Evolutionary conservation across 257 asterid species (phyloP).

Genomic region (Cordia subcordata): DNA sequence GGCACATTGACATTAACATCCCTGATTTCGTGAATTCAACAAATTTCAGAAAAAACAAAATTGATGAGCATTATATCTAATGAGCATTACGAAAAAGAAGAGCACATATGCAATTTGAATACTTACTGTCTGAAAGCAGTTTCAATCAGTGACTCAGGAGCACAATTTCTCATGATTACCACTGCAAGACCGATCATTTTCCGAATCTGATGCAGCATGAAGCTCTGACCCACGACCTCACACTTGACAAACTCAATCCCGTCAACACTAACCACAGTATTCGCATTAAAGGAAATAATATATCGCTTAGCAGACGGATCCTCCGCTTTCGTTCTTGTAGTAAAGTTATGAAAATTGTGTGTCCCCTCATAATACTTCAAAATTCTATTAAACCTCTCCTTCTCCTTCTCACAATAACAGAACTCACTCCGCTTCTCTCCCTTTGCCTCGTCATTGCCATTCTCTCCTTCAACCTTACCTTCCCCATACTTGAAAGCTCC

Average conservation of each 20-base stretch:
- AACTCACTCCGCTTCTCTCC: slow-evolving; percentile 37
- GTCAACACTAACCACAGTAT: slow-evolving; percentile 43
- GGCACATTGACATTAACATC: slow-evolving; percentile 74
- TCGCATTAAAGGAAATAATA: slow-evolving; percentile 66
- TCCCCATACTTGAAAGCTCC: slow-evolving; percentile 26
- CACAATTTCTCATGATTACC: slow-evolving; percentile 75
- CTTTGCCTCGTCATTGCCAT: slow-evolving; percentile 7
- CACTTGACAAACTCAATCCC: slow-evolving; percentile 91
- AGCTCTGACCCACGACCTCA: slow-evolving; percentile 94
- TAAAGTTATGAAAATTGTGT: slow-evolving; percentile 89
- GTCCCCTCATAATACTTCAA: slow-evolving; percentile 78
- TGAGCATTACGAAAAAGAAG: background rate
- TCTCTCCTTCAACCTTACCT: slow-evolving; percentile 17
- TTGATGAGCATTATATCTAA: too few relatives aligned
- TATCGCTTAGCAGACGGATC: slow-evolving; percentile 86
- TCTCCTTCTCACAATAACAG: slow-evolving; percentile 59
- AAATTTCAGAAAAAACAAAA: background rate
- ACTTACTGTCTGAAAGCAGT: slow-evolving; percentile 69
- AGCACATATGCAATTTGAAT: background rate
- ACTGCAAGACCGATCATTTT: slow-evolving; percentile 97
- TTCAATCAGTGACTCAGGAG: slow-evolving; percentile 66
- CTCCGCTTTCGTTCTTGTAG: slow-evolving; percentile 85
- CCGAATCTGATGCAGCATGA: slow-evolving; percentile 97
- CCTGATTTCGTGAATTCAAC: slow-evolving; percentile 42
- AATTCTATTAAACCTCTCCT: slow-evolving; percentile 72